Evolutionary conservation across 2,329 filamentous ascomycete species (phyloP).

Genomic region (Plenodomus biglobosus): DNA sequence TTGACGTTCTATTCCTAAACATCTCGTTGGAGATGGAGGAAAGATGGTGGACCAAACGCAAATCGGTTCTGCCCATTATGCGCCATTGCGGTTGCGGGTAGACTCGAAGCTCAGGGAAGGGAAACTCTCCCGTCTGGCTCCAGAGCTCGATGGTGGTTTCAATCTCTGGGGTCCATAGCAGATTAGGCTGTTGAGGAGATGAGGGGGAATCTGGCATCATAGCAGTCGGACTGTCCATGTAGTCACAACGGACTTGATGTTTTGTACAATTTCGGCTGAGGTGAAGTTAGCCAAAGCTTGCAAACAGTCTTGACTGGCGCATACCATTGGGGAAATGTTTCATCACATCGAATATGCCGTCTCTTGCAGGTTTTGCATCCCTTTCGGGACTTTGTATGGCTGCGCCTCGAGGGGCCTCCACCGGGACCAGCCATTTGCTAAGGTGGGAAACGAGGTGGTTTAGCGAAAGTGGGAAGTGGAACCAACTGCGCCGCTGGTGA

Average conservation of each 20-base stretch:
- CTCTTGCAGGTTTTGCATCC: constrained; percentile 98
- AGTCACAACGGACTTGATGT: constrained; percentile 97
- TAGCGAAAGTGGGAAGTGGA: constrained; percentile 21
- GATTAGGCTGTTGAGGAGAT: constrained; percentile 58
- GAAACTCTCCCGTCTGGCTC: constrained; percentile 81
- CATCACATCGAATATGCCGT: constrained; percentile 95
- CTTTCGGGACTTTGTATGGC: constrained; percentile 98
- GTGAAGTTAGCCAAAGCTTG: constrained; percentile 20
- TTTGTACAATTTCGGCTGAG: constrained; percentile 94
- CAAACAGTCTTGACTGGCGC: constrained; percentile 23
- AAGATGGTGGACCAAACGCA: constrained; percentile 88
- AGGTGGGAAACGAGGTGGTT: constrained; percentile 5
- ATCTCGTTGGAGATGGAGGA: constrained; percentile 83
- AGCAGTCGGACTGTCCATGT: constrained; percentile 80
- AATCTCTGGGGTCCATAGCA: constrained; percentile 85
- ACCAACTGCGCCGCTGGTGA: constrained; percentile 12
- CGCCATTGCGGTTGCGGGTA: constrained; percentile 74
- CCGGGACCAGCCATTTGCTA: constrained; percentile 82
- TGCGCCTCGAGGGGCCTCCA: constrained; percentile 85
- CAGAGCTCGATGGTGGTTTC: constrained; percentile 79
- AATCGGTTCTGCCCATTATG: constrained; percentile 72
- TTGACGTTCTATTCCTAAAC: constrained; percentile 72
- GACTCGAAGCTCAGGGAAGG: constrained; percentile 78
- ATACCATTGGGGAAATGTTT: constrained; percentile 96
- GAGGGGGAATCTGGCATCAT: constrained; percentile 58